Base-by-base conservation (phyloP, 1,284 basidiomycete genomes). In the Heliocybe sulcata region DNA sequence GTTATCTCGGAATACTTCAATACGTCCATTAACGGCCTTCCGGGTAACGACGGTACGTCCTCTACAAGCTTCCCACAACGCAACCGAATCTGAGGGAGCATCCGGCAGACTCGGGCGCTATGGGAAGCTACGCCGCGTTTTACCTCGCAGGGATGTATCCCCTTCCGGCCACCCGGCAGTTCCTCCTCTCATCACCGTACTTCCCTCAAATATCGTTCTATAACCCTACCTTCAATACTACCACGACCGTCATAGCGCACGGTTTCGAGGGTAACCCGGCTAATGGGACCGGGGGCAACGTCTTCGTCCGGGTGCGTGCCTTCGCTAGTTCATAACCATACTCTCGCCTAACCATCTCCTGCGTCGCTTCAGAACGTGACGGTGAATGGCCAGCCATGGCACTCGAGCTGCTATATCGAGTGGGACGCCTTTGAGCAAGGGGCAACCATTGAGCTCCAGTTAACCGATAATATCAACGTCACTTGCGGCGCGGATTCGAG, bases 41-140 rank as follows among this genome's bases (percentile, higher is more conserved):
- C 82, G 11, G 81, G 82, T 19, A 84, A 84, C 60, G 82, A 84
- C 59, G 82, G 81, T 80, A 54, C 22, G 72, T 25, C 3, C 9
- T 4, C 8, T 22, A 6, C 20, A 6, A 8, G 6, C 20, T 11
- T 49, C 23, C 14, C 27, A 26, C n/a, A n/a, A n/a, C 23, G 47
- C 3, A 29, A 6, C 47, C n/a, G n/a, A 16, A 26, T 29, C 20
- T 49, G 6, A 49, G 12, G 10, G 38, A 42, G n/a, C 38, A 42
- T n/a, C 19, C 6, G 16, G 38, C 16, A 16, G 38, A 56, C 61
- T 4, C 60, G 68, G 85, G 81, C 48, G 86, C 85, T 0, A 87
- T 88, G 86, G 85, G 76, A 2, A 83, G 82, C 59, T 85, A 82
- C 58, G 81, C 77, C 1, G 72, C 77, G 0, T 87, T 83, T 66